Percentiles rank a stretch among this genome's conserved stretches.
phyloP scores from a whole-genome alignment of 768 basidiomycete species.

The Hypsizygus marmoreus region DNA sequence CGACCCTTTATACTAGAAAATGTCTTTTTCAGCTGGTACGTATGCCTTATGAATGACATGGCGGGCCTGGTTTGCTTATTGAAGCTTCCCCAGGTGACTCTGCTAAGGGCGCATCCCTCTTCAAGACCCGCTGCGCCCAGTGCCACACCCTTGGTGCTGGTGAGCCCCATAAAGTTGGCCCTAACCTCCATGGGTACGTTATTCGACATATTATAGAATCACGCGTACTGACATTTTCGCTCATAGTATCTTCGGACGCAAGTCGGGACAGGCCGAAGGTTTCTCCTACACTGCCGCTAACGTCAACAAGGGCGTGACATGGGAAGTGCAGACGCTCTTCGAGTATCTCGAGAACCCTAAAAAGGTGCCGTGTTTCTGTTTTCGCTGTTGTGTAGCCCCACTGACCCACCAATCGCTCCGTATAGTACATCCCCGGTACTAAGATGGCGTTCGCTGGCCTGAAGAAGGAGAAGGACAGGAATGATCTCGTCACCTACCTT shows the following conservation, averaged over 20 bases:
- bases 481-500: slow-evolving; percentile 86
- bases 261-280: slow-evolving; percentile 82
- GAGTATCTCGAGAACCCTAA: slow-evolving; percentile 97
- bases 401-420: slow-evolving; percentile 1
- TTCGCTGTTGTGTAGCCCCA: not conserved
- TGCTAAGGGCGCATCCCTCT: slow-evolving; percentile 88
- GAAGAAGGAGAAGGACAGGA: slow-evolving; percentile 98
- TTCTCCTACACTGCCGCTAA: slow-evolving; percentile 95
- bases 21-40: slow-evolving; percentile 45
- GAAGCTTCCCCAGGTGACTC: slow-evolving; percentile 68
- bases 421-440: slow-evolving; percentile 90
- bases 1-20: slow-evolving; percentile 21
- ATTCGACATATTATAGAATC: not conserved
- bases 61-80: slow-evolving; percentile 46
- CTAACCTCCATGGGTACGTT: slow-evolving; percentile 89
- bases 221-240: slow-evolving; percentile 4
- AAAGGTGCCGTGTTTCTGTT: slow-evolving; percentile 58
- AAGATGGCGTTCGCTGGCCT: slow-evolving; percentile 99
- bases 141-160: slow-evolving; percentile 87
- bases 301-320: slow-evolving; percentile 88
- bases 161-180: slow-evolving; percentile 88
- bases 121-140: slow-evolving; percentile 95
- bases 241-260: slow-evolving; percentile 77
- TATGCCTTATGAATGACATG: slow-evolving; percentile 5
- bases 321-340: slow-evolving; percentile 89